Percentiles rank a stretch among this genome's conserved stretches.
These are phyloP conservation scores for Massospora cicadina DNA, from an alignment of 371 early-diverging fungal genomes.

Conservation along the genomic window DNA sequence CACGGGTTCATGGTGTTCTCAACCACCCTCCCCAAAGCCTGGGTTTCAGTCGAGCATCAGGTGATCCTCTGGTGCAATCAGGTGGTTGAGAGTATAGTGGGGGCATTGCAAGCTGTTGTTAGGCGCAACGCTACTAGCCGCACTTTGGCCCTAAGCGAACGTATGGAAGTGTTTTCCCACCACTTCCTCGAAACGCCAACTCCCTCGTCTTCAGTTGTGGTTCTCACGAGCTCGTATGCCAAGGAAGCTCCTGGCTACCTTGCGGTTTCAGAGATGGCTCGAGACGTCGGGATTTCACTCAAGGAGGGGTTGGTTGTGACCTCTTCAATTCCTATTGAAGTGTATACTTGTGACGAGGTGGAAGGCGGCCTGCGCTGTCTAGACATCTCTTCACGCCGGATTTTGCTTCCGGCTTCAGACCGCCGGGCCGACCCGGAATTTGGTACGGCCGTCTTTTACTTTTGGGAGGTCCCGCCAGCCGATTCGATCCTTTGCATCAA, in stretches of 20 bases:
- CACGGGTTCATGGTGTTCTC: constrained; percentile 56
- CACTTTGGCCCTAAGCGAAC: background rate
- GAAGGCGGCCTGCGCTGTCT: background rate
- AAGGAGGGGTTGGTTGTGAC: background rate
- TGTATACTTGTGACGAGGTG: background rate
- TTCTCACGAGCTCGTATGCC: background rate
- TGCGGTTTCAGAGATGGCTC: background rate
- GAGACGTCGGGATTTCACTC: background rate
- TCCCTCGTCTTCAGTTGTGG: background rate
- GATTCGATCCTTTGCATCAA: background rate
- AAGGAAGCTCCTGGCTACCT: background rate
- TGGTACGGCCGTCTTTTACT: background rate
- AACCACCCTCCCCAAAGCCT: constrained; percentile 65
- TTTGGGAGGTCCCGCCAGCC: background rate
- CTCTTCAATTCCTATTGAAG: background rate
- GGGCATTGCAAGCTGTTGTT: constrained; percentile 12
- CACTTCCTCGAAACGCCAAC: background rate
- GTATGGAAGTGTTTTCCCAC: background rate
- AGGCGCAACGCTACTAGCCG: background rate
- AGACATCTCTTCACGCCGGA: background rate
- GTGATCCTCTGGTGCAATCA: constrained; percentile 87
- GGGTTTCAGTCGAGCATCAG: constrained; percentile 80
- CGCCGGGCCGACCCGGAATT: background rate
- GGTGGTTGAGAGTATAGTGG: constrained; percentile 41
- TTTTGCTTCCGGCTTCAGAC: background rate